phyloP scores from a whole-genome alignment of 2,329 filamentous ascomycete species.

The Penicillium glabrum region DNA sequence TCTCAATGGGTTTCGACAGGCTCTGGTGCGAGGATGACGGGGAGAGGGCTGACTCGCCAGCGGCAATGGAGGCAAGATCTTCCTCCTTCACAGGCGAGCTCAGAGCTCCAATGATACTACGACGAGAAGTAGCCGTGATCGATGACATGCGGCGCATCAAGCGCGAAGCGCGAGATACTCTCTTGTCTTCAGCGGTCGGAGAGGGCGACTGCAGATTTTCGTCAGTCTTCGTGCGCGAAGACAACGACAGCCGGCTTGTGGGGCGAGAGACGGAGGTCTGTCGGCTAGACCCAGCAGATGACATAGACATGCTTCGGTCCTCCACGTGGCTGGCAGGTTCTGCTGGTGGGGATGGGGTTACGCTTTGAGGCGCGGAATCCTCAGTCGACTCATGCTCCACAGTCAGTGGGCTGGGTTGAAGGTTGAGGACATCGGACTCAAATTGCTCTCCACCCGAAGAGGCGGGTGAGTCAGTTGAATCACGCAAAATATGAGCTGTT shows the following conservation, averaged over 20 bases:
- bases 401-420: conserved; percentile 59
- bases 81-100: conserved; percentile 40
- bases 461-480: conserved; percentile 46
- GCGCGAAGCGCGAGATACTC: conserved; percentile 57
- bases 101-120: conserved; percentile 43
- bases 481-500: conserved; percentile 77
- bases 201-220: conserved; percentile 28
- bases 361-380: conserved; percentile 13
- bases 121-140: conserved; percentile 52
- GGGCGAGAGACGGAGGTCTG: conserved; percentile 34
- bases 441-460: conserved; percentile 27
- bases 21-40: conserved; percentile 42
- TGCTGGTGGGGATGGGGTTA: conserved; percentile 8
- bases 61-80: conserved; percentile 13
- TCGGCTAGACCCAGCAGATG: conserved; percentile 39
- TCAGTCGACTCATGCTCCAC: conserved; percentile 63
- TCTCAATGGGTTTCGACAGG: conserved; percentile 60
- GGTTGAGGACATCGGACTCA: conserved; percentile 40
- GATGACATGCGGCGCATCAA: conserved; percentile 68
- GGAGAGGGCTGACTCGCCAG: conserved; percentile 27
- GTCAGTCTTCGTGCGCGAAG: conserved; percentile 40
- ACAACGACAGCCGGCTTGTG: conserved; percentile 41
- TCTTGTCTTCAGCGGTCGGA: conserved; percentile 50
- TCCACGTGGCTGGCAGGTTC: conserved; percentile 27
- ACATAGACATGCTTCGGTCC: conserved; percentile 39